Percentiles rank a stretch among this genome's conserved stretches.
phyloP scores from a whole-genome alignment of 2,329 filamentous ascomycete species.

The Acarospora socialis region DNA sequence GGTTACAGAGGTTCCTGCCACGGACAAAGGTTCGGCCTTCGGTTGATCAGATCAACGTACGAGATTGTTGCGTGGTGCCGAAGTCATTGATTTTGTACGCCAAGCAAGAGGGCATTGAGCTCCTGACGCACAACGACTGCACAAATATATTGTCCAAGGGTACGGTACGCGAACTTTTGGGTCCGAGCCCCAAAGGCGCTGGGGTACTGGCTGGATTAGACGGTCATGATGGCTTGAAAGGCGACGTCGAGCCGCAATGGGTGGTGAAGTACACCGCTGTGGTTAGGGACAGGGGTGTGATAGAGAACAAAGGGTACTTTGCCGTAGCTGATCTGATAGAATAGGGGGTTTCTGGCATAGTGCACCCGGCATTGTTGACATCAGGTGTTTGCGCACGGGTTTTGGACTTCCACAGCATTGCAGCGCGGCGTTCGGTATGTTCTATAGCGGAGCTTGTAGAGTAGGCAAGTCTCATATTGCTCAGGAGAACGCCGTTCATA shows the following conservation, averaged over 20 bases:
- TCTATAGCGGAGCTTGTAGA: conserved; percentile 9
- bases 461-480: conserved; percentile 4
- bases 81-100: conserved; percentile 73
- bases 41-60: conserved; percentile 91
- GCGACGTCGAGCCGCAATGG: conserved; percentile 78
- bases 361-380: conserved; percentile 4
- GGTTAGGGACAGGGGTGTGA: conserved; percentile 81
- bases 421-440: conserved; percentile 16
- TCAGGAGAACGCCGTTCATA: neutral
- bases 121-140: conserved; percentile 88
- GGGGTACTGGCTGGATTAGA: conserved; percentile 56
- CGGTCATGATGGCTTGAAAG: conserved; percentile 46
- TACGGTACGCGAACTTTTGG: conserved; percentile 70
- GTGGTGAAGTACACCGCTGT: conserved; percentile 96
- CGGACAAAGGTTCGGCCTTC: conserved; percentile 57
- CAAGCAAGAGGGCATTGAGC: conserved; percentile 67
- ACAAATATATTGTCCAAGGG: conserved; percentile 79
- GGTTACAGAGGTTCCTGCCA: conserved; percentile 62
- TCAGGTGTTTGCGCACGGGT: neutral
- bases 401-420: too few relatives aligned
- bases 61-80: conserved; percentile 91
- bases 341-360: conserved; percentile 23
- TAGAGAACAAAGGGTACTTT: conserved; percentile 98
- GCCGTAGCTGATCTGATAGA: conserved; percentile 60
- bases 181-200: conserved; percentile 55